Conservation (phyloP, 805 yeast species). For the Candida patagonica region DNA sequence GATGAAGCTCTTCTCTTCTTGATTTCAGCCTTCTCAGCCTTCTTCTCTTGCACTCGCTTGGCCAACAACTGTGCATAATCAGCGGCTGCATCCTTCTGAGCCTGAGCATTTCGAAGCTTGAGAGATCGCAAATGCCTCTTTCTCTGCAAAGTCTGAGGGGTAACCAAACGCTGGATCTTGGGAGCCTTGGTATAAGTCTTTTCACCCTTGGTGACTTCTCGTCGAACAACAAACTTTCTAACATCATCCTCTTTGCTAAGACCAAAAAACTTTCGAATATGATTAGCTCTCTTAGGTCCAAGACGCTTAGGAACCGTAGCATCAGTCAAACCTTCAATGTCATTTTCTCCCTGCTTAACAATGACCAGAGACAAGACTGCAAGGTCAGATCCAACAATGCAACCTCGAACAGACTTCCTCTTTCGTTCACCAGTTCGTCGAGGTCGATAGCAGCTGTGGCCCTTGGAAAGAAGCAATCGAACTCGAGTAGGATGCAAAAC, state of each 20-base stretch:
- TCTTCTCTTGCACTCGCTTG: slow-evolving; percentile 95
- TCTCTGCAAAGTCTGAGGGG: slow-evolving; percentile 99
- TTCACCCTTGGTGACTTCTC: slow-evolving; percentile 97
- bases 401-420: slow-evolving; percentile 99
- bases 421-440: slow-evolving; percentile 99
- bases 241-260: slow-evolving; percentile 90
- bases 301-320: slow-evolving; percentile 94
- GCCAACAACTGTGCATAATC: slow-evolving; percentile 99
- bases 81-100: slow-evolving; percentile 99
- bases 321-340: slow-evolving; percentile 94
- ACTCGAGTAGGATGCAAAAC: slow-evolving; percentile 99
- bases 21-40: slow-evolving; percentile 96
- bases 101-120: slow-evolving; percentile 95
- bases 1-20: slow-evolving; percentile 98
- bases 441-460: slow-evolving; percentile 98
- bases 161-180: slow-evolving; percentile 98
- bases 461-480: slow-evolving; percentile 85
- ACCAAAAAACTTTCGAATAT: slow-evolving; percentile 99
- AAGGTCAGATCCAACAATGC: slow-evolving; percentile 95
- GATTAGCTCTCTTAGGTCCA: slow-evolving; percentile 99
- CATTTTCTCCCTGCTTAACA: slow-evolving; percentile 95
- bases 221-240: slow-evolving; percentile 89
- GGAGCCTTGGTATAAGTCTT: slow-evolving; percentile 99
- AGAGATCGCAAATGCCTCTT: slow-evolving; percentile 92
- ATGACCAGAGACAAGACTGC: slow-evolving; percentile 89